Evolutionary conservation across 495 filamentous ascomycete species (phyloP).

Genomic region (Daldinia vernicosa): DNA sequence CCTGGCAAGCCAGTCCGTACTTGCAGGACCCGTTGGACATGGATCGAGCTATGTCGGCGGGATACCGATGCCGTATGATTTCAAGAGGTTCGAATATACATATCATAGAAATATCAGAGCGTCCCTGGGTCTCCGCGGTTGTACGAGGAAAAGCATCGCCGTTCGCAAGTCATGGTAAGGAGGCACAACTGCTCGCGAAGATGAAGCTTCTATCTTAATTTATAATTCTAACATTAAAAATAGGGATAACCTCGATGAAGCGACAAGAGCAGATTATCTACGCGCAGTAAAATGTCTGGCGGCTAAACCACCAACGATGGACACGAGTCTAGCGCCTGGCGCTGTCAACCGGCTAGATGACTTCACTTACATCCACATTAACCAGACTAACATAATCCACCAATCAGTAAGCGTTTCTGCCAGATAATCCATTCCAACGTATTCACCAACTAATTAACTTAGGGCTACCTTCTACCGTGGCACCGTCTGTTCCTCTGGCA

Average conservation of each 20-base stretch:
- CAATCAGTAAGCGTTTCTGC: slow-evolving; percentile 50
- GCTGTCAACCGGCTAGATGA: slow-evolving; percentile 65
- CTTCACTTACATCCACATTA: slow-evolving; percentile 73
- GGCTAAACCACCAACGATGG: slow-evolving; percentile 59
- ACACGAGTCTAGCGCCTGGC: slow-evolving; percentile 48
- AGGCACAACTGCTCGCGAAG: background rate
- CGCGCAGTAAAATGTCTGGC: slow-evolving; percentile 72
- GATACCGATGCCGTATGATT: slow-evolving; percentile 33
- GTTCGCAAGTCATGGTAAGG: slow-evolving; percentile 61
- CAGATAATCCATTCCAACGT: background rate
- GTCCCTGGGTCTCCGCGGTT: slow-evolving; percentile 33
- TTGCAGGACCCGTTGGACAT: slow-evolving; percentile 16
- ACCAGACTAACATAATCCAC: slow-evolving; percentile 68
- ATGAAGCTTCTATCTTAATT: background rate
- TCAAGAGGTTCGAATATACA: slow-evolving; percentile 20
- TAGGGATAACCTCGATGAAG: slow-evolving; percentile 60
- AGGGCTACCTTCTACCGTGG: slow-evolving; percentile 74
- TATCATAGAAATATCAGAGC: slow-evolving; percentile 31
- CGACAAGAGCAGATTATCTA: slow-evolving; percentile 67
- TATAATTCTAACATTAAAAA: slow-evolving; percentile 7
- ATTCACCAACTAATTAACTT: slow-evolving; percentile 12
- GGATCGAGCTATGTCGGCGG: background rate
- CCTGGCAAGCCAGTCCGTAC: slow-evolving; percentile 13
- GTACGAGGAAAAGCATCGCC: slow-evolving; percentile 57
- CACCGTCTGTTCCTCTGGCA: slow-evolving; percentile 72